Base-by-base conservation (phyloP, 2,329 filamentous ascomycete species). In the Trichoderma citrinoviride region DNA sequence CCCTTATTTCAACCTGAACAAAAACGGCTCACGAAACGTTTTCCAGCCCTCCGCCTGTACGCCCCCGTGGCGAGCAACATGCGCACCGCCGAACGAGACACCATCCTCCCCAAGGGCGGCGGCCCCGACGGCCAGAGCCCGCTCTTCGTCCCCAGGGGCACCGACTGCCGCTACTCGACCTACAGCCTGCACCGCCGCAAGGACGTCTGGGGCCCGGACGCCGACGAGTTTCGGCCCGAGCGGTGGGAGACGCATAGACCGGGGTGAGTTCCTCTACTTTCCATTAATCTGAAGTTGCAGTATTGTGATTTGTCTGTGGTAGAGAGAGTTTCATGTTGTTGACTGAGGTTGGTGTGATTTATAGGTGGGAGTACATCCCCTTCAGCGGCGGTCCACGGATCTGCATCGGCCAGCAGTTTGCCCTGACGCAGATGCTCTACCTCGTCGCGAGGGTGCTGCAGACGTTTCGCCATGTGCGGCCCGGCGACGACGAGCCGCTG, bases 371-470 rank as follows among this genome's bases (percentile, higher is more conserved):
- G 52, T 81, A 78, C 66, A 61, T 81, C 2, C 78, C 79, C 0
- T 82, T 82, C 65, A 78, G 78, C 41, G 79, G 77, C 7, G 80
- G 80, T 0, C 78, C 79, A 2, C 74, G 79, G 14, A 79, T 78
- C 47, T 82, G 81, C 65, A 70, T 79, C n/a, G 77, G 78, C 44
- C 80, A 81, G 69, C 75, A 81, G 68, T 79, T 80, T 55, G 77
- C 77, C 17, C 69, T 76, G 37, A 75, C 76, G 27, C 75, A 79
- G 68, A 71, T 78, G 65, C 71, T 74, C 5, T 80, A 80, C 66
- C 68, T 80, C 6, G 70, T 76, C 0, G 73, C 73, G 25, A 66
- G 75, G 7, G 52, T 78, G 37, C 65, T 78, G 53, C 76, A 78
- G 68, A 70, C 70, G 1, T 78, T 77, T 61, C 68, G 72, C 46